Evolutionary conservation across 2,329 filamentous ascomycete genomes (phyloP).

Genomic region (Colletotrichum melonis): DNA sequence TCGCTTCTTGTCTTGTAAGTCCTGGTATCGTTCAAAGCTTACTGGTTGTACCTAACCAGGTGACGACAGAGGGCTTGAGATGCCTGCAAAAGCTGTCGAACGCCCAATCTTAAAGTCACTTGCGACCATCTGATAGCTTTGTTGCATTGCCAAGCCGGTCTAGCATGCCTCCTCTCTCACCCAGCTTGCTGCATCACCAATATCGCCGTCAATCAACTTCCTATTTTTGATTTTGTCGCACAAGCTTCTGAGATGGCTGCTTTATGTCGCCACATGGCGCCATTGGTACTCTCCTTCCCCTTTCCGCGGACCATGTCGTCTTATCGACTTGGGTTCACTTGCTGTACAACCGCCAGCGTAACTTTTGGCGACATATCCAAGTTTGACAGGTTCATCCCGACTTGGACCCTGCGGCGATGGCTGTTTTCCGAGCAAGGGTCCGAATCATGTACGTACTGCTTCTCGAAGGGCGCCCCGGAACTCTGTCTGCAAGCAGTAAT

Average conservation of each 20-base stretch:
- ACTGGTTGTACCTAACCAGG: background rate
- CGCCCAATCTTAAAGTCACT: background rate
- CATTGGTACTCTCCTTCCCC: constrained; percentile 33
- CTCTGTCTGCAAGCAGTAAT: constrained; percentile 3
- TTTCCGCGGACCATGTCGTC: constrained; percentile 18
- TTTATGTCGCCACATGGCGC: constrained; percentile 29
- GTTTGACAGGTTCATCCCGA: background rate
- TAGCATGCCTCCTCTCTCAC: background rate
- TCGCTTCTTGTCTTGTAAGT: background rate
- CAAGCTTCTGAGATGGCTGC: constrained; percentile 3
- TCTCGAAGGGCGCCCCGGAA: constrained; percentile 4
- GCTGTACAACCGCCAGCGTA: background rate
- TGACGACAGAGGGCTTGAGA: background rate
- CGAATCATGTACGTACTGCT: background rate
- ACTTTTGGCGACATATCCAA: background rate
- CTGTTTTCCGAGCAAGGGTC: background rate
- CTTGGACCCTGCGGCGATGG: constrained; percentile 6
- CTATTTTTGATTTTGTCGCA: constrained; percentile 9
- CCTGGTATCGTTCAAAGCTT: background rate
- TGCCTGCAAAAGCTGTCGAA: background rate
- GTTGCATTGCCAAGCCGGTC: constrained; percentile 35
- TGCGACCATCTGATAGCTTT: constrained; percentile 19
- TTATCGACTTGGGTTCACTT: constrained; percentile 11
- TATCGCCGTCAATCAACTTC: constrained; percentile 25
- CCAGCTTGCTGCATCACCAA: background rate